Percentiles rank a stretch among this genome's conserved stretches.
These are phyloP conservation scores for Penicilliopsis zonata DNA, from an alignment of 495 filamentous ascomycete genomes.

Conservation along the genomic window DNA sequence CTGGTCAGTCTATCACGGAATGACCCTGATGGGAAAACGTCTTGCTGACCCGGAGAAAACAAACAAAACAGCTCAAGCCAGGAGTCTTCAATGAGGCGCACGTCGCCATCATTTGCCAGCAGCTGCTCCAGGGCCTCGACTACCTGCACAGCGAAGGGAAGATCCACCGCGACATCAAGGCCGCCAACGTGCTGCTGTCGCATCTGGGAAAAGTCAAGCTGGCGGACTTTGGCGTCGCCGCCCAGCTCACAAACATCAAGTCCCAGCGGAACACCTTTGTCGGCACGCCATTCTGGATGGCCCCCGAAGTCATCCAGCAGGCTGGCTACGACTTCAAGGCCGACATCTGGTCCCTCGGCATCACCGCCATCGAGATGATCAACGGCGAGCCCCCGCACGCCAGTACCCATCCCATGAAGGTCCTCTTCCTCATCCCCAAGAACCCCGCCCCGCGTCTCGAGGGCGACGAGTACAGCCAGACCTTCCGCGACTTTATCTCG, in stretches of 20 bases:
- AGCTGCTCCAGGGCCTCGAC: constrained; percentile 80
- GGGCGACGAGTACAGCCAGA: constrained; percentile 69
- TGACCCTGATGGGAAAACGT: constrained; percentile 2
- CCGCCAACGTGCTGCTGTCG: constrained; percentile 81
- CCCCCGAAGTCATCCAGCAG: constrained; percentile 95
- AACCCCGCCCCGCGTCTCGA: constrained; percentile 75
- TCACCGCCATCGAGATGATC: constrained; percentile 89
- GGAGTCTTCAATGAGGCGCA: constrained; percentile 81
- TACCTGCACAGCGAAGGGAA: constrained; percentile 94
- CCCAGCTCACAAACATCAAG: constrained; percentile 94
- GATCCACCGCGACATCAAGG: constrained; percentile 95
- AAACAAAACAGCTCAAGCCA: constrained; percentile 88
- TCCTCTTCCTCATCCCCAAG: constrained; percentile 95
- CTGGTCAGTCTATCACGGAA: too few relatives aligned
- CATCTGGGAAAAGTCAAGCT: constrained; percentile 89
- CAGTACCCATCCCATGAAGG: constrained; percentile 93
- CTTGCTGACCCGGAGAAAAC: not conserved
- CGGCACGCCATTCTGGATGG: constrained; percentile 99
- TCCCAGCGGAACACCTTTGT: constrained; percentile 97
- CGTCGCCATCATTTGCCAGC: constrained; percentile 88
- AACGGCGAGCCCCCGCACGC: constrained; percentile 89
- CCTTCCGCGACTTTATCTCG: constrained; percentile 88
- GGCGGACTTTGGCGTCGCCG: constrained; percentile 95
- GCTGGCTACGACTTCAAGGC: constrained; percentile 95
- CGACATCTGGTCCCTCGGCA: constrained; percentile 95